Conservation (phyloP, 1,284 basidiomycete genomes). For the Apiotrichum siamense region DNA sequence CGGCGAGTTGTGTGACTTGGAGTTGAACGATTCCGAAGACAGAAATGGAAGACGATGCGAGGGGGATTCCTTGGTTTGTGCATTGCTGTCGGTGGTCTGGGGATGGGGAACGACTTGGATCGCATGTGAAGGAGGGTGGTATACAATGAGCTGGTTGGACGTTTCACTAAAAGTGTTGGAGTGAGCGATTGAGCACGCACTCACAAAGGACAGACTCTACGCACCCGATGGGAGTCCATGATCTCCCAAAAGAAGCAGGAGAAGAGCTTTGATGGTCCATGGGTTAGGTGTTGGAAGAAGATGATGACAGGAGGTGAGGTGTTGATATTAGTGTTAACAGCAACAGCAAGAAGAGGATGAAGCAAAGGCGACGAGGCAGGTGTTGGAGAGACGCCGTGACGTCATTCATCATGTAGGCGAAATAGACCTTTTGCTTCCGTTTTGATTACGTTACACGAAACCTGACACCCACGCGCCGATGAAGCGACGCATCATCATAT, state of each 20-base stretch:
- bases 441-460: no score
- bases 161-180: slow-evolving; percentile 49
- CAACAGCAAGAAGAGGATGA: no score
- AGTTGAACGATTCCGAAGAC: slow-evolving; percentile 1
- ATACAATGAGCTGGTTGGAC: slow-evolving; percentile 79
- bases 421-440: no score
- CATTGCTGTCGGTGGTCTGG: not conserved
- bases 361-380: no score
- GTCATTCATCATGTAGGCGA: no score
- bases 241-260: not conserved
- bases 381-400: no score
- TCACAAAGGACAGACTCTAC: not conserved
- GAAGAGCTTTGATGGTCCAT: not conserved
- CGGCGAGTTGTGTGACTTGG: not conserved
- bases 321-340: no score
- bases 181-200: not conserved
- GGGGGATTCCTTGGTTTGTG: slow-evolving; percentile 33
- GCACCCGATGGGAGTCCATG: slow-evolving; percentile 30
- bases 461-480: no score
- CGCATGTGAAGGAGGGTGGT: slow-evolving; percentile 78
- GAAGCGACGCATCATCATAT: no score
- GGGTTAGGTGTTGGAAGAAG: not conserved
- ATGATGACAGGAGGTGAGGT: not conserved
- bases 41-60: slow-evolving; percentile 37
- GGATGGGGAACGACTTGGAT: slow-evolving; percentile 55